These are phyloP conservation scores for Marasmius sp. DNA, from an alignment of 1,284 basidiomycete genomes.

Conservation along the genomic window DNA sequence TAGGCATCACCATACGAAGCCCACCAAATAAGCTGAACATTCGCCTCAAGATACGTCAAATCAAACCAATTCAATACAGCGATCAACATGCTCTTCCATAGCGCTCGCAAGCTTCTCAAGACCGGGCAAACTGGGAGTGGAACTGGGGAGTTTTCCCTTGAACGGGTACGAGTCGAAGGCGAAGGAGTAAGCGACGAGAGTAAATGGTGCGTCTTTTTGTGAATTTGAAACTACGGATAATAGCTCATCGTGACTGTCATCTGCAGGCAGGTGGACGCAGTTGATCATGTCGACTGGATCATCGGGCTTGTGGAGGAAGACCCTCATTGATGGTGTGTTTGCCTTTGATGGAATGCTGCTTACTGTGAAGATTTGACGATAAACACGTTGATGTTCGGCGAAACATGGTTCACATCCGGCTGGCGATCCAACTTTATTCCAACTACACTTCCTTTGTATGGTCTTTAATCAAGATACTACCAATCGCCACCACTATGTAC, in stretches of 20 bases:
- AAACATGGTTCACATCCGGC: constrained; percentile 69
- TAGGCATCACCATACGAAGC: constrained; percentile 81
- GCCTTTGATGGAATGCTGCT: constrained; percentile 10
- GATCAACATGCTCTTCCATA: too few relatives aligned
- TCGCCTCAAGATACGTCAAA: constrained; percentile 83
- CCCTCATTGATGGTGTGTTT: constrained; percentile 73
- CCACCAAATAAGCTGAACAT: constrained; percentile 93
- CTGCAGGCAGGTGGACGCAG: constrained; percentile 68
- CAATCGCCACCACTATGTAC: too few relatives aligned
- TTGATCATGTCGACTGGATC: constrained; percentile 70
- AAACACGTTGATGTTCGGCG: constrained; percentile 70
- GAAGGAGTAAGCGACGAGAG: constrained; percentile 71
- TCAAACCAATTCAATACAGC: constrained; percentile 63
- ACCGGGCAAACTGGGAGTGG: constrained; percentile 84
- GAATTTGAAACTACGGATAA: neutral
- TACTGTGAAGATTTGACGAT: constrained; percentile 8
- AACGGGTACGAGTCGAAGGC: constrained; percentile 78
- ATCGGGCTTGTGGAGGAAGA: constrained; percentile 77
- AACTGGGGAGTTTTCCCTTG: constrained; percentile 70
- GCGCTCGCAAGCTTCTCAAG: constrained; percentile 82
- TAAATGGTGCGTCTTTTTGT: constrained; percentile 51
- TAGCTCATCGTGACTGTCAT: neutral
- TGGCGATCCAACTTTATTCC: too few relatives aligned
- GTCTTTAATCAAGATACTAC: too few relatives aligned
- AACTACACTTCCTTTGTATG: too few relatives aligned